Evolutionary conservation across 495 filamentous ascomycete genomes (phyloP).

Genomic region (Lasiosphaeriaceae sp.): DNA sequence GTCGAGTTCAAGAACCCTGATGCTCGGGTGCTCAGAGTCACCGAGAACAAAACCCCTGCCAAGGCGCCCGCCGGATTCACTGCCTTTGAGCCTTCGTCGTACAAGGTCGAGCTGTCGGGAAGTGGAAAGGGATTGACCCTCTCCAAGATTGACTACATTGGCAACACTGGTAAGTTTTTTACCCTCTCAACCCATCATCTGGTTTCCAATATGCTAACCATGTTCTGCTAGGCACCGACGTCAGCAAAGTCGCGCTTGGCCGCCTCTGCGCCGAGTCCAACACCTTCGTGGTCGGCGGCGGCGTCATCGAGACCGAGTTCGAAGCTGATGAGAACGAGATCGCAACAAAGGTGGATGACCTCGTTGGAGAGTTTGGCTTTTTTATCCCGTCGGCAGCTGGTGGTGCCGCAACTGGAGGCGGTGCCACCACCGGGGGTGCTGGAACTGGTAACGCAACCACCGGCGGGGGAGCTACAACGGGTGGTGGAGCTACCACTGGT

Average conservation of each 20-base stretch:
- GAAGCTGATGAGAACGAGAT: slow-evolving; percentile 44
- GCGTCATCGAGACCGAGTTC: slow-evolving; percentile 38
- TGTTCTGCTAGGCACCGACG: slow-evolving; percentile 21
- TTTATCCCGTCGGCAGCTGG: slow-evolving; percentile 27
- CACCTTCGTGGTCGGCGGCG: slow-evolving; percentile 31
- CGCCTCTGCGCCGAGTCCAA: slow-evolving; percentile 31
- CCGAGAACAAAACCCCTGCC: slow-evolving; percentile 32
- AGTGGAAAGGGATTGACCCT: slow-evolving; percentile 25
- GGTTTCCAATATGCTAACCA: too few species aligned
- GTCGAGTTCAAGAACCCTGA: slow-evolving; percentile 33
- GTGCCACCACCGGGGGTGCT: neutral
- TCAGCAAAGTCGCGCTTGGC: slow-evolving; percentile 28
- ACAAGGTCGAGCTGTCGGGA: slow-evolving; percentile 30
- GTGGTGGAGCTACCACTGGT: neutral
- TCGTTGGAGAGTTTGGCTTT: slow-evolving; percentile 36
- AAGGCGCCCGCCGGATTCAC: slow-evolving; percentile 30
- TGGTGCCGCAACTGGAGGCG: neutral
- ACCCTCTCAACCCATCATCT: too few species aligned
- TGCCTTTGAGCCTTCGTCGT: slow-evolving; percentile 32
- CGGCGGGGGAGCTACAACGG: neutral
- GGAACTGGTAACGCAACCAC: too few species aligned
- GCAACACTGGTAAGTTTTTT: slow-evolving; percentile 28
- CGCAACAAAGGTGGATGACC: slow-evolving; percentile 27
- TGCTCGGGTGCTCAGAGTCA: slow-evolving; percentile 27
- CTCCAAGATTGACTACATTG: slow-evolving; percentile 39